Conservation (phyloP, 768 basidiomycete species). For the Amanita thiersii region DNA sequence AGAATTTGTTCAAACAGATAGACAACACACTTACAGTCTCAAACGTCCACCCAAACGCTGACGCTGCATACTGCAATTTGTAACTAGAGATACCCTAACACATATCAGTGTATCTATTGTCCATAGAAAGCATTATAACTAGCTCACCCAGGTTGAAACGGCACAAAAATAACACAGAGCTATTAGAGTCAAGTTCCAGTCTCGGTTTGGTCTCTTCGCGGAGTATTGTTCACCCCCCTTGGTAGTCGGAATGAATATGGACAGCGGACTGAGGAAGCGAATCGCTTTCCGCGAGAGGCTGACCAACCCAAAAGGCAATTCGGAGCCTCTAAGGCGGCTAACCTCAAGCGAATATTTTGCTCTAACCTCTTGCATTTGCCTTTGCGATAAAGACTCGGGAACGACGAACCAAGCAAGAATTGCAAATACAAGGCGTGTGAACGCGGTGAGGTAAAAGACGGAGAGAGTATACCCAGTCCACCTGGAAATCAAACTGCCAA, state of each 20-base stretch:
- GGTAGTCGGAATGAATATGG: slow-evolving; percentile 61
- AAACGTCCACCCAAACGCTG: slow-evolving; percentile 57
- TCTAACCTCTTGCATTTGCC: slow-evolving; percentile 34
- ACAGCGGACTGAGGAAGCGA: slow-evolving; percentile 64
- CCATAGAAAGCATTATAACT: neutral
- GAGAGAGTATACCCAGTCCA: slow-evolving; percentile 45
- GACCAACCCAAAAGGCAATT: slow-evolving; percentile 17
- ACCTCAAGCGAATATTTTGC: slow-evolving; percentile 23
- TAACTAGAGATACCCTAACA: slow-evolving; percentile 49
- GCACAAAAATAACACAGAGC: slow-evolving; percentile 44
- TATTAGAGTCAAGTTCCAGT: slow-evolving; percentile 61
- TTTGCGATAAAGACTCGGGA: slow-evolving; percentile 68
- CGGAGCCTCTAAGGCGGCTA: slow-evolving; percentile 11
- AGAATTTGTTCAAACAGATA: neutral
- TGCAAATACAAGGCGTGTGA: slow-evolving; percentile 41
- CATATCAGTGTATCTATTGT: neutral
- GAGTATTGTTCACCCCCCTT: slow-evolving; percentile 18
- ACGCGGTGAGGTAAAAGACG: slow-evolving; percentile 63
- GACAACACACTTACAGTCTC: slow-evolving; percentile 38
- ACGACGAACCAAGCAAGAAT: slow-evolving; percentile 48
- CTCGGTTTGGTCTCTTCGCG: slow-evolving; percentile 31
- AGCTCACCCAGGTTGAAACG: slow-evolving; percentile 36
- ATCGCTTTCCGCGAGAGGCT: slow-evolving; percentile 46
- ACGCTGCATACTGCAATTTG: slow-evolving; percentile 59
- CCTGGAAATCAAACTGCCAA: slow-evolving; percentile 60